Evolutionary conservation across 179 eudicot genomes (phyloP), one percentile per base, ranked within the genome.

Genomic region (Nepenthes alata): DNA sequence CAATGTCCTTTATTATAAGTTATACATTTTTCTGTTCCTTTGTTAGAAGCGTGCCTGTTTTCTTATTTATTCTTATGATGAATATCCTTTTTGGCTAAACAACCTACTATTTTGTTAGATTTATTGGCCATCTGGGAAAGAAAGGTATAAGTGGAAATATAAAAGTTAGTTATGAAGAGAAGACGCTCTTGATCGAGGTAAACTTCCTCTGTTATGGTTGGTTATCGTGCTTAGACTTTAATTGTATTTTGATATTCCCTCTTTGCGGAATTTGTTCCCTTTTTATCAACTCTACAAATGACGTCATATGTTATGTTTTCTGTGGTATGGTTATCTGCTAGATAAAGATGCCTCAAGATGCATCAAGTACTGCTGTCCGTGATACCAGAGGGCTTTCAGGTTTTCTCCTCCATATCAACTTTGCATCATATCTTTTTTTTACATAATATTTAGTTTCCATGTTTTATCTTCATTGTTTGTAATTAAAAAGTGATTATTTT

Each of bases 381-480:
- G 98, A 93, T 75, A 93, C 98, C 50, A 80, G 98, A 75, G 98
- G 98, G 69, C 95, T 93, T 67, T 93, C 98, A 86, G 98, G 98
- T 91, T 68, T 67, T 59, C 60, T 62, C 52, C 38, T 47, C 16
- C n/a, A 2, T 55, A 47, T 52, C n/a, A 51, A 53, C 25, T 25
- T 25, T 25, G 25, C 25, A 25, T 25, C 25, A 0, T 25, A 25
- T 25, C 25, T 25, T 25, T 25, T 16, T 25, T 25, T 25, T 25
- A 25, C 25, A 25, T 25, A 25, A 25, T 25, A 25, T 25, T 25
- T 25, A 25, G 25, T 25, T 25, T 25, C 25, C 1, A 25, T 25
- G 1, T 25, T 25, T 25, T 25, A 25, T 25, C 25, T 25, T 25
- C 25, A 25, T 25, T 25, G 25, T 25, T 25, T 25, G 25, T 25